These are phyloP conservation scores for Adansonia rubrostipa DNA, from an alignment of 441 rosid species.

Conservation along the genomic window DNA sequence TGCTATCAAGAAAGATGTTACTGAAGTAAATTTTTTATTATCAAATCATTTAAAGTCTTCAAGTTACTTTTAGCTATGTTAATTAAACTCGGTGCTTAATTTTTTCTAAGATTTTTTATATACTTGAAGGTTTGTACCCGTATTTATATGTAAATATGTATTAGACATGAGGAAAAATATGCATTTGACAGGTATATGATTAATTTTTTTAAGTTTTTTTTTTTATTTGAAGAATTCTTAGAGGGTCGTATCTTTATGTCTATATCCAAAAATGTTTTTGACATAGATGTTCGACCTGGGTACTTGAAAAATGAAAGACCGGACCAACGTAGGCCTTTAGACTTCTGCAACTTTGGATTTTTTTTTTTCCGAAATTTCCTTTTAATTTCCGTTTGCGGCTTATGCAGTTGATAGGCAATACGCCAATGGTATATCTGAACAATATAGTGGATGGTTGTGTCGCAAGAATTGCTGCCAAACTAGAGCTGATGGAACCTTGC, in stretches of 20 bases:
- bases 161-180: too few relatives aligned
- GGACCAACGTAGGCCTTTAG: background rate
- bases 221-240: too few relatives aligned
- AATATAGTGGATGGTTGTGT: conserved; percentile 66
- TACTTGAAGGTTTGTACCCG: too few relatives aligned
- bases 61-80: background rate
- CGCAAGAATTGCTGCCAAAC: conserved; percentile 77
- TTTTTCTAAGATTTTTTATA: too few relatives aligned
- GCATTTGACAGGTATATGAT: too few relatives aligned
- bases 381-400: background rate
- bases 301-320: too few relatives aligned
- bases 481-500: conserved; percentile 74
- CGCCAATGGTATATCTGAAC: conserved; percentile 77
- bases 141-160: too few relatives aligned
- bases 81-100: too few relatives aligned
- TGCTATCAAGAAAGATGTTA: conserved; percentile 66
- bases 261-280: too few relatives aligned
- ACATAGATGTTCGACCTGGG: too few relatives aligned
- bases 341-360: background rate
- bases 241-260: too few relatives aligned
- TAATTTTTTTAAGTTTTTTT: too few relatives aligned
- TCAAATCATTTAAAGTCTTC: background rate
- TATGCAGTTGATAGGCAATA: conserved; percentile 68
- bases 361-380: background rate
- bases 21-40: conserved; percentile 49